A percentile compares a stretch with the other conserved stretches of the same genome.
Conservation (phyloP, 176 grass and related monocot species). For the Oryza brachyantha region DNA sequence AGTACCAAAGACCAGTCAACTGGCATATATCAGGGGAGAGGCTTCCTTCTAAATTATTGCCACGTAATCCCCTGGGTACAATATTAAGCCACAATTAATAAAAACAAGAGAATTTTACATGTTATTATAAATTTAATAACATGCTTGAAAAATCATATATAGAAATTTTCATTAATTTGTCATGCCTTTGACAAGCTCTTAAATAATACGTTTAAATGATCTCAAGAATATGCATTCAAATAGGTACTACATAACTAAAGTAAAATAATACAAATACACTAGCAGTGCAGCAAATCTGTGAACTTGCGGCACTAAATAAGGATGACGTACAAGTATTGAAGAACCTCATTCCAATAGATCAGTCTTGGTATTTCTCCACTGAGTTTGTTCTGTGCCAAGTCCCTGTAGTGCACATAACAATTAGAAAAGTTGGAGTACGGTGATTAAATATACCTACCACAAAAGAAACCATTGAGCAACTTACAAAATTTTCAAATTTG, state of each 20-base stretch:
- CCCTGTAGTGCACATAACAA: constrained; percentile 40
- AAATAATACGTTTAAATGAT: background rate
- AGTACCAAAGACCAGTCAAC: constrained; percentile 96
- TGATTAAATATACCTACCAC: background rate
- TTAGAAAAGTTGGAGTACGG: background rate
- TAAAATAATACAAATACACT: background rate
- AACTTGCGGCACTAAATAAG: background rate
- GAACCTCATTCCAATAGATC: constrained; percentile 99
- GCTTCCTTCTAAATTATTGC: constrained; percentile 77
- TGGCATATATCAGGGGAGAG: constrained; percentile 92
- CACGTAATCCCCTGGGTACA: constrained; percentile 67
- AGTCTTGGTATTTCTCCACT: constrained; percentile 93
- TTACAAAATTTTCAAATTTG: constrained; percentile 93
- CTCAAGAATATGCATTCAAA: background rate
- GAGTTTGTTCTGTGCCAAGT: constrained; percentile 89
- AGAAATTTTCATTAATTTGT: background rate
- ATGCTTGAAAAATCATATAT: background rate
- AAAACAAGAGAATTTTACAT: background rate
- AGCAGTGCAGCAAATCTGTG: background rate
- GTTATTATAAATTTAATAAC: background rate
- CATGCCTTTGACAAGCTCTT: background rate
- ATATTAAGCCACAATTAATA: background rate
- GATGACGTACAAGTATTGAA: constrained; percentile 85
- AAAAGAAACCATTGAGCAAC: background rate
- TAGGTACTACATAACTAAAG: background rate